Evolutionary conservation across 2,329 filamentous ascomycete species (phyloP).

Genomic region (Ascochyta clinopodiicola): DNA sequence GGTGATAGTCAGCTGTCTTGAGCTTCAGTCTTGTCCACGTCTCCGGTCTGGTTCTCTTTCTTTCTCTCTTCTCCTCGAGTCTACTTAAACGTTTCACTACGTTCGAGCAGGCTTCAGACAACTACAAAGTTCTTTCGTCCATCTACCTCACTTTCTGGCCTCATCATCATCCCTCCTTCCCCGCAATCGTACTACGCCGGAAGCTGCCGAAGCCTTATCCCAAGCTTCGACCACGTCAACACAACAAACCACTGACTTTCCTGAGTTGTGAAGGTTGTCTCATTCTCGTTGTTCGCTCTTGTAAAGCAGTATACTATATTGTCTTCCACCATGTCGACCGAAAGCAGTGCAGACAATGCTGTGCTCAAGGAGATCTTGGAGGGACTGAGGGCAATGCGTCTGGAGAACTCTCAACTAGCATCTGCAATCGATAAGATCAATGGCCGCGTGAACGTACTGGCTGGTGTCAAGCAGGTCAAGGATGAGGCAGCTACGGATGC

Average conservation of each 20-base stretch:
- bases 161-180: constrained; percentile 4
- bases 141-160: background rate
- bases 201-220: constrained; percentile 16
- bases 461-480: constrained; percentile 63
- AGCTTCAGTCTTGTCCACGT: constrained; percentile 17
- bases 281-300: constrained; percentile 6
- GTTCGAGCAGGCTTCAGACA: constrained; percentile 10
- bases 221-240: constrained; percentile 3
- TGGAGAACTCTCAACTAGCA: constrained; percentile 62
- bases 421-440: constrained; percentile 66
- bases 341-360: constrained; percentile 41
- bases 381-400: constrained; percentile 61
- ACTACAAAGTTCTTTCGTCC: background rate
- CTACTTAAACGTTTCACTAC: constrained; percentile 16
- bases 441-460: constrained; percentile 66
- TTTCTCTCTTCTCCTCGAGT: constrained; percentile 14
- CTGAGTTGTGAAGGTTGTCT: background rate
- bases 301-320: constrained; percentile 4
- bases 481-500: constrained; percentile 53
- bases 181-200: constrained; percentile 17
- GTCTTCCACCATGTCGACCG: constrained; percentile 36
- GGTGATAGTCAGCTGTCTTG: constrained; percentile 22
- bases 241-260: constrained; percentile 6
- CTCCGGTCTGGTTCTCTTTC: constrained; percentile 8
- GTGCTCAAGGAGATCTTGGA: constrained; percentile 63